Base-by-base conservation (phyloP, 1,284 basidiomycete genomes). In the Cystobasidium slooffiae region DNA sequence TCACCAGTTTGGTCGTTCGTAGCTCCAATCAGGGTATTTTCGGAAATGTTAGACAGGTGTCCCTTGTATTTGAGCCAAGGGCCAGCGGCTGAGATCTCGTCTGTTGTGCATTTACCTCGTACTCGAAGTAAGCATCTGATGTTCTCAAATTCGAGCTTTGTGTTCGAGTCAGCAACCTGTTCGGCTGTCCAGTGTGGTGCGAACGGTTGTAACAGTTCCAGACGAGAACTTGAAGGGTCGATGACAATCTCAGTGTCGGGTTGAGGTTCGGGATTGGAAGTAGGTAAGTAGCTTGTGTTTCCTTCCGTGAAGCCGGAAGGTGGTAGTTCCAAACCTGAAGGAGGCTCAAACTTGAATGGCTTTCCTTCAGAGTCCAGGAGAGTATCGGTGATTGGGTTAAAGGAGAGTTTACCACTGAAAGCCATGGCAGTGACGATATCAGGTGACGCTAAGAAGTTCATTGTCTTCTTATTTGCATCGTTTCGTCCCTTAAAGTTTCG, bases 21-120 rank as follows among this genome's bases (percentile, higher is more conserved):
- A 14, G 95, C 94, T 88, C 90, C 77, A 88, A 88, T 89, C 66
- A 70, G 78, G n/a, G 97, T 89, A 84, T 99, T 99, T 83, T 98
- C 94, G 0, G 95, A 94, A 75, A 98, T 94, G 83, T 98, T 97
- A 55, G 90, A 91, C 53, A 99, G 85, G 84, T 99, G 95, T 0
- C 95, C 92, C 82, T 94, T 99, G 86, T 97, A 99, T 85, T 98
- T 98, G 78, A 99, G 85, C 97, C 97, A 99, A 51, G 93, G 91
- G 1, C 94, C 94, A 41, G 94, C 95, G 63, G 95, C 94, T 52
- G 91, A 94, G 75, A 97, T 97, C 82, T 97, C 94, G 81, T 99
- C 97, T 39, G 97, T 99, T 18, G 96, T 99, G 84, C 96, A 99
- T 84, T 99, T 99, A 61, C 97, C 97, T 78, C 92, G 86, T 18